Base-by-base conservation (phyloP, 108 stramenopile genomes). In the Skeletonema menzelii region DNA sequence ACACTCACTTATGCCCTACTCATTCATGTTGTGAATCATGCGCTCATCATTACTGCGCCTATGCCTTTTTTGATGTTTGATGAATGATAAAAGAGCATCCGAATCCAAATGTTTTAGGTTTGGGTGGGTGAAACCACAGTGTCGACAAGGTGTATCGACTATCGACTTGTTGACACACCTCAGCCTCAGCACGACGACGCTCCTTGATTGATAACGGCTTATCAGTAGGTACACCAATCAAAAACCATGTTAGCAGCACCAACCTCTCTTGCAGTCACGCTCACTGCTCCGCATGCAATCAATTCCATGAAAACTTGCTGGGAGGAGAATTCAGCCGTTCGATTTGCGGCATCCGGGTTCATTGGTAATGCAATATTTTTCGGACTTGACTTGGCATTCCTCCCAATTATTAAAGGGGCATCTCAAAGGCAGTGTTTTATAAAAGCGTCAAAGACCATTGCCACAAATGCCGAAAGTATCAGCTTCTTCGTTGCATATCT, bases 401-500 rank as follows among this genome's bases (percentile, higher is more conserved):
- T 53, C 20, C 49, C 49, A 10, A 22, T 53, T 2, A 53, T 53
- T 1, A 53, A 8, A 4, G n/a, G 19, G 0, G 49, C 49, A 2
- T 53, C 19, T 53, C 49, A 53, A 6, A 53, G 6, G 8, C 49
- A 20, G 8, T 53, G 19, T 10, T 22, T 53, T 10, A 14, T 32
- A 0, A 49, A 22, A 22, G 67, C 32, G 27, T 53, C 49, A 15
- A 72, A 55, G 64, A 67, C 65, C 59, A 55, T 72, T 11, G 22
- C 24, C 37, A 30, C 53, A 4, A 66, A 79, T 67, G 70, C 77
- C 31, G 81, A 38, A 31, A 82, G 76, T 55, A 60, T 82, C 0
- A 78, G 72, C 35, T 82, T 82, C 27, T 78, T 78, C 17, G 40
- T 77, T n/a, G 76, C 81, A 5, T 82, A 82, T 69, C 26, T 78